phyloP scores from a whole-genome alignment of 1,139 yeast species.

The Pichia kudriavzevii region DNA sequence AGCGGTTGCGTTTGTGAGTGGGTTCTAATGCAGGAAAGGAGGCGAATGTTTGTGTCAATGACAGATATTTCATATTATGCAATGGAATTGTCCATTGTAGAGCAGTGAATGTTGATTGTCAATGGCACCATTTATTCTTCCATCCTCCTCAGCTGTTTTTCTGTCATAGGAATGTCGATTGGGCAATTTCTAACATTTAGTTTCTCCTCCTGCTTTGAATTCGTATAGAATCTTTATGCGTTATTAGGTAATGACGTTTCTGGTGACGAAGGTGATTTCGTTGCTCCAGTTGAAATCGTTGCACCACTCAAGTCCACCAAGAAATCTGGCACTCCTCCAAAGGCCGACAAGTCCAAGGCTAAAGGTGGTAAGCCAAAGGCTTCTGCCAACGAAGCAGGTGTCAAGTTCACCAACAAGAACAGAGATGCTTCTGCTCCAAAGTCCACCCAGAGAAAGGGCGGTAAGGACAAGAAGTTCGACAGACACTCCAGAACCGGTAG shows the following conservation, averaged over 20 bases:
- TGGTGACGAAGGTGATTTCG: slow-evolving; percentile 45
- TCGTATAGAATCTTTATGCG: slow-evolving; percentile 44
- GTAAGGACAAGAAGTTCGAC: slow-evolving; percentile 56
- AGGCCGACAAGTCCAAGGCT: slow-evolving; percentile 76
- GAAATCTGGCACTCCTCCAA: slow-evolving; percentile 76
- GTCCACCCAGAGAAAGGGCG: slow-evolving; percentile 33
- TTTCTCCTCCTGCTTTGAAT: too few relatives aligned
- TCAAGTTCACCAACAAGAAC: slow-evolving; percentile 73
- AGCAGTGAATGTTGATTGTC: too few relatives aligned
- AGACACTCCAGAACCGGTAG: slow-evolving; percentile 82
- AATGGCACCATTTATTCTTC: too few relatives aligned
- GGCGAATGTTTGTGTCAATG: too few relatives aligned
- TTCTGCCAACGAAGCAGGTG: slow-evolving; percentile 82
- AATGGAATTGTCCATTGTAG: too few relatives aligned
- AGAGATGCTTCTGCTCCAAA: slow-evolving; percentile 53
- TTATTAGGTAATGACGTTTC: slow-evolving; percentile 77
- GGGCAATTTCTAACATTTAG: too few relatives aligned
- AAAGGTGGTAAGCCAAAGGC: slow-evolving; percentile 55
- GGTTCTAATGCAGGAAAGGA: not conserved
- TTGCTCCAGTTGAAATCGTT: slow-evolving; percentile 59
- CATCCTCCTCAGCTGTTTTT: too few relatives aligned
- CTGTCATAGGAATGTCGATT: too few relatives aligned
- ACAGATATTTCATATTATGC: too few relatives aligned
- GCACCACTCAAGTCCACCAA: slow-evolving; percentile 79
- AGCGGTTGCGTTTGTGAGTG: not conserved